These are phyloP conservation scores for Triticum turgidum DNA, from an alignment of 176 grass and related monocot species.

Conservation along the genomic window DNA sequence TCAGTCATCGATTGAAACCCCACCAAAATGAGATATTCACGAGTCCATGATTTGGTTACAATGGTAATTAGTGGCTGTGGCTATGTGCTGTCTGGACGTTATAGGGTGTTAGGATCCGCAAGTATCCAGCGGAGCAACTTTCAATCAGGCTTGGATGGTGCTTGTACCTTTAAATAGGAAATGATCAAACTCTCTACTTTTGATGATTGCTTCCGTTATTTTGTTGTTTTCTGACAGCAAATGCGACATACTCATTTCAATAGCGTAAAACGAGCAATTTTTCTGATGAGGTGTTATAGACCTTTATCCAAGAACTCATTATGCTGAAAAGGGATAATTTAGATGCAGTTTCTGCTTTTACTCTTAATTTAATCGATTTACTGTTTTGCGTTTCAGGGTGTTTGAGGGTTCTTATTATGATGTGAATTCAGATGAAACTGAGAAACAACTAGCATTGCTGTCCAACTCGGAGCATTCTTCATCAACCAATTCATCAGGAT, in stretches of 20 bases:
- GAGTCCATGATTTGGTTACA: not conserved
- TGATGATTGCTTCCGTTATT: not conserved
- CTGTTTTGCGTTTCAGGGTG: constrained; percentile 35
- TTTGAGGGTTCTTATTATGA: constrained; percentile 40
- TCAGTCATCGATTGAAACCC: not conserved
- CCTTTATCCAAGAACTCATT: not conserved
- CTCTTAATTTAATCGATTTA: constrained; percentile 16
- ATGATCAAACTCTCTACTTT: not conserved
- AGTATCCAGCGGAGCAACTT: not conserved
- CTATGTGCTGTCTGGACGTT: not conserved
- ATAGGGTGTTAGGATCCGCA: not conserved
- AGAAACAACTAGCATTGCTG: constrained; percentile 29
- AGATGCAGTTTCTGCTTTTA: not conserved
- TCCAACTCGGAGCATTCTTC: constrained; percentile 44
- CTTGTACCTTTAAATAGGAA: not conserved
- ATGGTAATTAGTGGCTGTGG: not conserved
- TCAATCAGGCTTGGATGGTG: not conserved
- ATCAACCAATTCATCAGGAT: constrained; percentile 51
- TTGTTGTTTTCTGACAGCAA: not conserved
- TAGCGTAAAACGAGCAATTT: not conserved
- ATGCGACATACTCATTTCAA: not conserved
- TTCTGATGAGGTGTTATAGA: not conserved
- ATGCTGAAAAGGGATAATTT: not conserved
- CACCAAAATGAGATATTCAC: not conserved
- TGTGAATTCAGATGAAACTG: constrained; percentile 21